Evolutionary conservation across 495 filamentous ascomycete species (phyloP), one percentile per base, ranked within the genome.

Genomic region (Alectoria sarmentosa): DNA sequence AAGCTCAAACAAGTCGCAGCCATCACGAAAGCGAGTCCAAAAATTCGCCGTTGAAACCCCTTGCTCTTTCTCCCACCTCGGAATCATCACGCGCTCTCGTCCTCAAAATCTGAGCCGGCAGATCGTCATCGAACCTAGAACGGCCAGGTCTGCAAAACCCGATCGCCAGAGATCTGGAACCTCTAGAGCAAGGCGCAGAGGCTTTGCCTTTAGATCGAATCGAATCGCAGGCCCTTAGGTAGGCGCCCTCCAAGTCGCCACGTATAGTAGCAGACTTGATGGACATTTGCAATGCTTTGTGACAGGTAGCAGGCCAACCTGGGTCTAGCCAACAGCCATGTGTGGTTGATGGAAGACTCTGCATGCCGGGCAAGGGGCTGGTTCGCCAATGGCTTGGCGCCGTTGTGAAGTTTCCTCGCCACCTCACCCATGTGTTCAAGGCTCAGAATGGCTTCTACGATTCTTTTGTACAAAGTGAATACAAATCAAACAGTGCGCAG

Each of bases 261-360:
- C 65, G 41, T 67, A 60, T 60, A 67, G 65, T 56, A 38, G 46
- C 46, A 36, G 56, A 28, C 61, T 60, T 56, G 52, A 62, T 67
- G 65, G 65, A 67, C 61, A 52, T 46, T 63, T 46, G 19, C 44
- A 28, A 4, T 49, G 56, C 36, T 21, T 39, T 48, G 39, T 21
- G 17, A n/a, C 58, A 23, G 64, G 48, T 13, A 49, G 56, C 55
- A 59, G 21, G 7, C 56, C 34, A 23, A 41, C 23, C 37, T 23
- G 13, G 1, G 7, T 23, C 17, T 23, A 9, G 11, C 6, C 9
- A 21, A 60, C 36, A 23, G n/a, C 64, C 52, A 3, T 19, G 26
- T 54, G 28, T 17, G 49, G 23, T 15, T 55, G 52, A 21, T 15
- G 52, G 52, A 0, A 34, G 52, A 34, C 52, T 36, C 15, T n/a